Evolutionary conservation across 2,329 filamentous ascomycete genomes (phyloP), one percentile per base, ranked within the genome.

Genomic region (Botryotinia calthae): DNA sequence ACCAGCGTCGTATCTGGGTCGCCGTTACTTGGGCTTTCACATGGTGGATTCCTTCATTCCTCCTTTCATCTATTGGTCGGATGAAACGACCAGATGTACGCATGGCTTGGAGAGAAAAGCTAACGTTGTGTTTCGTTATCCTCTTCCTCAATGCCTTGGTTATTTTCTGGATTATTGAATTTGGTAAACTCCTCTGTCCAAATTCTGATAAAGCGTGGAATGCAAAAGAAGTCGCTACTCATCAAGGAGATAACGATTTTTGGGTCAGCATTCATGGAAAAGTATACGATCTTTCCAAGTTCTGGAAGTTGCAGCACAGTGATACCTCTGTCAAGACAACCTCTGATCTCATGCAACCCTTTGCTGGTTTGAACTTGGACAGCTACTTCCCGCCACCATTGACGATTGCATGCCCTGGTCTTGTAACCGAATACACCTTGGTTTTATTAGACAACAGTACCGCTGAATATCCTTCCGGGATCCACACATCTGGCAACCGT

Each of bases 11-110:
- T 58, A 79, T 89, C 2, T 99, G 96, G 96, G 90, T 97, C 37
- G 87, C 83, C 2, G 82, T 96, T 58, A 93, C 96, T 4, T 98
- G 95, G 94, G 87, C 88, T 1, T 77, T 97, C 66, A 99, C 96
- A 0, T 98, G 94, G 81, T 98, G 93, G 92, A 96, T 98, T 76
- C 96, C 96, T 0, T 98, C 95, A 0, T 92, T 93, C 65, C 76
- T 93, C 2, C 89, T 99, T 25, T 88, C 88, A n/a, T 91, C 87
- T 74, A 80, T 98, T 73, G 96, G 96, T 46, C 93, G 95, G 34
- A 99, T 99, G 96, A 97, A 97, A 84, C 91, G 96, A 72, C 96
- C 95, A 2, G 96, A 99, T 83, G 94, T 99, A 14, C 93, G 96
- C 40, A 93, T 98, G 89, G 96, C 96, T 0, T 99, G 96, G 96